Evolutionary conservation across 2,329 filamentous ascomycete species (phyloP), one percentile per base, ranked within the genome.

Genomic region (Diaporthe longicolla): DNA sequence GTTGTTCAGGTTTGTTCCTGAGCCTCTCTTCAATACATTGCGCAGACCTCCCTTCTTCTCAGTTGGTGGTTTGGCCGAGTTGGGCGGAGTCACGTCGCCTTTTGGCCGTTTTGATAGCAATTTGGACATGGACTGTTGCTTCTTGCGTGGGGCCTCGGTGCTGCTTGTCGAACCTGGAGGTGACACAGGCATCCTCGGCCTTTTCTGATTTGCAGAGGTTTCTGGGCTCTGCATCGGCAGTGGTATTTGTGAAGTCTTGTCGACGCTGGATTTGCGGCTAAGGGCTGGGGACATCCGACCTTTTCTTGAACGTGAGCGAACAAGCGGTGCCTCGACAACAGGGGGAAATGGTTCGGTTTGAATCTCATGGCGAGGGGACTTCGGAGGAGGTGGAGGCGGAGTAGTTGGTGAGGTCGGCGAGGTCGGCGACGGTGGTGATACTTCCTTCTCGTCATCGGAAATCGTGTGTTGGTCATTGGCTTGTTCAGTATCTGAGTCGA

Each of bases 1-100:
- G 73, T 83, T 87, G 0, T 87, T 84, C 9, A 90, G 78, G 1
- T 85, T 83, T 48, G 87, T 84, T 29, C 83, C 83, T 9, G 86
- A 82, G 3, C 87, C 84, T 72, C 87, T 88, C 72, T 84, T 88
- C n/a, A 91, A 79, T 4, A 84, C 89, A 71, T 87, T 86, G 48
- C 87, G 86, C 55, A 91, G 80, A 0, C 86, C 82, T 0, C 81
- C 78, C 74, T 82, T 88, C 77, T 87, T 89, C 61, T 89, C 87
- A 13, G 73, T 66, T 0, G 74, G 32, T 50, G 77, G 35, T 35
- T 80, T 82, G 17, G 63, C 50, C 10, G 73, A 63, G 10, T 13
- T 52, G 13, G 71, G 37, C n/a, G 75, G 15, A 9, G 58, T 63
- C 2, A 54, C n/a, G 10, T 77, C 73, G 26, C 76, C 55, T 75